Evolutionary conservation across 306 rosid genomes (phyloP), one percentile per base, ranked within the genome.

Genomic region (Corylus avellana): DNA sequence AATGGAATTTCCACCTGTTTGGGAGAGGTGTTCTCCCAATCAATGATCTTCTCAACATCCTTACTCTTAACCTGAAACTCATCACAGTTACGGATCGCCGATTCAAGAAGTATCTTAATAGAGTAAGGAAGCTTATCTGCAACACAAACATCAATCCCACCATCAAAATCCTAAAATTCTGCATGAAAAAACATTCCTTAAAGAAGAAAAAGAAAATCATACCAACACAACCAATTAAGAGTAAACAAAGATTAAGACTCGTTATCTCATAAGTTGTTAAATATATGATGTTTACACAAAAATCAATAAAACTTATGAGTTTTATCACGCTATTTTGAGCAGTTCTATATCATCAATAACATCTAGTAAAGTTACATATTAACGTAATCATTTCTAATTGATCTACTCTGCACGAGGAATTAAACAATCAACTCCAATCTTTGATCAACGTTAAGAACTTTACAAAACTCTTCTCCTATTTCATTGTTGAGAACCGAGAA

Each of bases 1-100:
- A 94, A 94, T 20, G 98, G 98, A 71, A 94, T 94, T 84, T 94
- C 98, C 76, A 92, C 98, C 86, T 27, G 89, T 73, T 89, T 94
- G 62, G 97, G 97, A 81, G 97, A 57, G 5, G 91, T 79, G 71
- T 87, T 92, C 88, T 91, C 92, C 98, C 98, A 94, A 68, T 94
- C 98, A 78, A 92, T 83, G 81, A 94, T 95, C 77, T 93, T 95
- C 78, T 93, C 97, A 63, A 95, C 90, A 80, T 95, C 99, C 66
- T 85, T 80, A 1, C 81, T 86, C 86, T 88, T 95, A 50, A 95
- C 99, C 62, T 90, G 96, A 78, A 95, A 95, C 86, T 95, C 96
- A 84, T 95, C 99, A 17, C 98, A 95, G 79, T 95, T 93, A 6
- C 99, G 98, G 49, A 95, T 93, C 27, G 99, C 98, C 17, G 98